Evolutionary conservation across 805 yeast species (phyloP).

Genomic region (Monosporozyma aerobia): DNA sequence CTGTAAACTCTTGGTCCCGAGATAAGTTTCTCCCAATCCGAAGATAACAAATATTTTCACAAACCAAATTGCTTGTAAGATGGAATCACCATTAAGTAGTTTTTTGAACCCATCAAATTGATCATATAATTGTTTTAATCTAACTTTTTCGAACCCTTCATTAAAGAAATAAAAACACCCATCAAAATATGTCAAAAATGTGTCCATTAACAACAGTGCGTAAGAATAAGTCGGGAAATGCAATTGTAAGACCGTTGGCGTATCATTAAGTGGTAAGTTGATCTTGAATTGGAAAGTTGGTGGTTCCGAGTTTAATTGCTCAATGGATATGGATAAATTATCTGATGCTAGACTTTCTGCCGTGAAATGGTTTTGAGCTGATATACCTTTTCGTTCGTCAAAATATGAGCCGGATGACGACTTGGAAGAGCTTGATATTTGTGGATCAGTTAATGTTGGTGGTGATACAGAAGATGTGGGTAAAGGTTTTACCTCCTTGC

Average conservation of each 20-base stretch:
- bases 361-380: background rate
- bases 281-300: background rate
- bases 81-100: constrained; percentile 34
- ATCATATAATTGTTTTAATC: constrained; percentile 50
- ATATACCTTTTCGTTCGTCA: background rate
- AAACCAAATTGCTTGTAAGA: constrained; percentile 71
- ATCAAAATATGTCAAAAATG: constrained; percentile 69
- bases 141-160: constrained; percentile 68
- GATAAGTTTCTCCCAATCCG: constrained; percentile 75
- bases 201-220: constrained; percentile 65
- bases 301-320: background rate
- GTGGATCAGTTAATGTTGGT: background rate
- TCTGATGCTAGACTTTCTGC: background rate
- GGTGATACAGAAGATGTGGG: constrained; percentile 4
- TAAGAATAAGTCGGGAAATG: constrained; percentile 62
- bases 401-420: background rate
- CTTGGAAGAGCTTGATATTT: background rate
- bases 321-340: background rate
- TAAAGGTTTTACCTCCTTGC: constrained; percentile 13
- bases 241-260: background rate
- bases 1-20: constrained; percentile 46
- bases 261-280: background rate
- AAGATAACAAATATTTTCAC: constrained; percentile 65
- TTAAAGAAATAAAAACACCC: constrained; percentile 80
- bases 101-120: constrained; percentile 13